A percentile compares a stretch with the other conserved stretches of the same genome.
These are phyloP conservation scores for Diaporthe amygdali DNA, from an alignment of 2,329 filamentous ascomycete species.

Conservation along the genomic window DNA sequence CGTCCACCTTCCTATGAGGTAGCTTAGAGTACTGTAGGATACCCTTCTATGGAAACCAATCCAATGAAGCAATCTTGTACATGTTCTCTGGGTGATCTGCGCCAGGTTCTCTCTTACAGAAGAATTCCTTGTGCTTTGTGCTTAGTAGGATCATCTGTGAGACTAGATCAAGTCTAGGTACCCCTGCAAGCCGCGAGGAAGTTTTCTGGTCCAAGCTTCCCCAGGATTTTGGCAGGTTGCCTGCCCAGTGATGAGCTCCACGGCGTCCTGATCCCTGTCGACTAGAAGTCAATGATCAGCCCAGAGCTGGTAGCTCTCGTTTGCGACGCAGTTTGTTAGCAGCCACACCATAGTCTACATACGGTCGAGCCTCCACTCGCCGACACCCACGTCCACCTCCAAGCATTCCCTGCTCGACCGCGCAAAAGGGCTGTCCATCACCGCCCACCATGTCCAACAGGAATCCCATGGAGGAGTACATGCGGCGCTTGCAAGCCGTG, in stretches of 20 bases:
- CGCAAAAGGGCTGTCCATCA: neutral
- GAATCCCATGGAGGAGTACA: conserved; percentile 54
- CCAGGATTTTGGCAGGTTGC: conserved; percentile 15
- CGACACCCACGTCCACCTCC: conserved; percentile 10
- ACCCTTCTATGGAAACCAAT: neutral
- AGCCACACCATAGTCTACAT: neutral
- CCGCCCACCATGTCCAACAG: conserved; percentile 38
- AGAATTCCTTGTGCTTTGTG: neutral
- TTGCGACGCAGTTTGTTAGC: neutral
- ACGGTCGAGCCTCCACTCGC: conserved; percentile 11
- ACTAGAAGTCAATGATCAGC: conserved; percentile 8
- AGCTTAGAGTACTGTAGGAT: neutral
- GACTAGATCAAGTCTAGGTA: neutral
- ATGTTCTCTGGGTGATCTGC: neutral
- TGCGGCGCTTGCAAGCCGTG: conserved; percentile 56
- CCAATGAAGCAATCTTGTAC: too few relatives aligned
- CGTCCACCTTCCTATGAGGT: neutral
- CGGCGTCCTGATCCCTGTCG: conserved; percentile 20
- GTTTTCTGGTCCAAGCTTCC: conserved; percentile 22
- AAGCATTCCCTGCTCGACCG: neutral
- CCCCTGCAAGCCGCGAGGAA: conserved; percentile 10
- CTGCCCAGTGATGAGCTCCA: neutral
- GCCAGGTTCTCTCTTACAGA: neutral
- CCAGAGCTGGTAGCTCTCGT: conserved; percentile 16
- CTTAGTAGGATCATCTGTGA: neutral